Evolutionary conservation across 441 rosid species (phyloP), one percentile per base, ranked within the genome.

Genomic region (Caryocar brasiliense): DNA sequence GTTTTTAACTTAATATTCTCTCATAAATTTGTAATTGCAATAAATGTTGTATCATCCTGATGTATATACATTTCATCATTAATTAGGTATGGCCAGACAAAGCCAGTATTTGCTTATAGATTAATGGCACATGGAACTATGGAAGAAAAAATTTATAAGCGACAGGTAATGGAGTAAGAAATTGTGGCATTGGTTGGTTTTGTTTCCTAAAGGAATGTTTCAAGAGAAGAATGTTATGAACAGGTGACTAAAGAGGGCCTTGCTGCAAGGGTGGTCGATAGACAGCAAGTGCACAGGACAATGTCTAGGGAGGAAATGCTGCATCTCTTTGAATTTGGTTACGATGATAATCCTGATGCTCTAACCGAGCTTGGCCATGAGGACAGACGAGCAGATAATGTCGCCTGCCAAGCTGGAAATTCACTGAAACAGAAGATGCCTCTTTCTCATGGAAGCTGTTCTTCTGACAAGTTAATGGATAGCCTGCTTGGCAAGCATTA

Each of bases 181-280:
- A 34, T 55, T 54, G 35, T 40, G 39, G 20, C 2, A 6, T 37
- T 62, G 11, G 28, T 47, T 39, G 19, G 39, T 50, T 71, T 9
- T 61, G 35, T 62, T 63, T 25, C 45, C 55, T 53, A 18, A 38
- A 32, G 14, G 32, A 59, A 50, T 13, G 12, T 50, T 34, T 67
- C 39, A 75, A 72, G 43, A 61, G 24, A 56, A 28, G 18, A 47
- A 40, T 60, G 56, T 20, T 70, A 29, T 51, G 52, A 66, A 68
- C 73, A 93, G 99, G 97, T 89, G 50, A 93, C 89, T 2, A 93
- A 93, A 73, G 99, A 93, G 70, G 96, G 97, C 46, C 96, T 93
- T 30, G 99, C 99, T 66, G 99, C 99, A 54, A 86, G 99, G 81
- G 99, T 93, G 59, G 99, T 93, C 35, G 99, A 93, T 72, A 76